Evolutionary conservation across 495 filamentous ascomycete species (phyloP).

Genomic region (Aspergillus bridgeri): DNA sequence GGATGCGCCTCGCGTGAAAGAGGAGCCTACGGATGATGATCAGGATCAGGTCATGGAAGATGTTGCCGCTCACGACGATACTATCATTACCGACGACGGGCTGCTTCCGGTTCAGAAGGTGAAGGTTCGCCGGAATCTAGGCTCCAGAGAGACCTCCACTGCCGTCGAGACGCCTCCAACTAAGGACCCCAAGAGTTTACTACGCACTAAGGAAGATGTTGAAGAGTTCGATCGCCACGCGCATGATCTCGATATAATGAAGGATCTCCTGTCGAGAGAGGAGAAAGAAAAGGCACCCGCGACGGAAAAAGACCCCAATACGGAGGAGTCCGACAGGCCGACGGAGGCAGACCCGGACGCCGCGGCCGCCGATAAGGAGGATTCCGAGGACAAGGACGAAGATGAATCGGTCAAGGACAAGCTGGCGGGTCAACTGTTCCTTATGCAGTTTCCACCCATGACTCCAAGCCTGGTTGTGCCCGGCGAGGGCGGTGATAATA

Average conservation of each 20-base stretch:
- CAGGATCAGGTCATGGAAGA: slow-evolving; percentile 38
- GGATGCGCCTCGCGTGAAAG: slow-evolving; percentile 33
- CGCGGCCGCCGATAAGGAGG: slow-evolving; percentile 11
- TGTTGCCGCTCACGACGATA: slow-evolving; percentile 27
- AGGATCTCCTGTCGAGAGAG: slow-evolving; percentile 32
- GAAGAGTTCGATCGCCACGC: slow-evolving; percentile 45
- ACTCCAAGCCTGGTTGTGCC: slow-evolving; percentile 46
- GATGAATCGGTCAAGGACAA: slow-evolving; percentile 30
- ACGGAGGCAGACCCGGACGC: slow-evolving; percentile 7
- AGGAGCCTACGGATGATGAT: slow-evolving; percentile 45
- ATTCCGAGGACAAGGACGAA: slow-evolving; percentile 22
- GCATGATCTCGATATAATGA: slow-evolving; percentile 38
- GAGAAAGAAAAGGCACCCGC: slow-evolving; percentile 14
- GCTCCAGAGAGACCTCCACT: slow-evolving; percentile 17
- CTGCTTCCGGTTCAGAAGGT: slow-evolving; percentile 37
- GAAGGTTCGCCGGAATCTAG: slow-evolving; percentile 37
- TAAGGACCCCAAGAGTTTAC: slow-evolving; percentile 34
- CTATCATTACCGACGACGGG: slow-evolving; percentile 30
- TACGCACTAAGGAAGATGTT: slow-evolving; percentile 46
- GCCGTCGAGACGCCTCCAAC: slow-evolving; percentile 11
- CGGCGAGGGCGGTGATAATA: slow-evolving; percentile 15
- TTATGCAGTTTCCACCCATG: slow-evolving; percentile 56
- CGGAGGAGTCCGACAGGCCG: slow-evolving; percentile 12
- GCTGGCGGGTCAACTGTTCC: slow-evolving; percentile 43
- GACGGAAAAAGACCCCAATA: slow-evolving; percentile 12